Base-by-base conservation (phyloP, 2,329 filamentous ascomycete genomes). In the Tolypocladium tundrense region DNA sequence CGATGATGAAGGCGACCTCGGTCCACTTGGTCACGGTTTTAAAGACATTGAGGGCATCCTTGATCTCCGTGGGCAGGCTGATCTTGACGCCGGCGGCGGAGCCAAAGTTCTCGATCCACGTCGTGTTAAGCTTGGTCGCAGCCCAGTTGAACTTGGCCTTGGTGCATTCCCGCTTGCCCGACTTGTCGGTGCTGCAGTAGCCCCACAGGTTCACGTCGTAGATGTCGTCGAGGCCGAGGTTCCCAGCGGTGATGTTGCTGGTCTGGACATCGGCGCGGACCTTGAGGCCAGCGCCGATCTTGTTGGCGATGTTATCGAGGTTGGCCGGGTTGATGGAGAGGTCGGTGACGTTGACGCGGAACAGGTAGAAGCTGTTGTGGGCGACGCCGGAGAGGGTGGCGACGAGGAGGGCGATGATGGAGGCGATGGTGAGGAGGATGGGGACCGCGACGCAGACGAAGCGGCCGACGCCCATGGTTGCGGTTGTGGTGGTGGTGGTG, bases 171-270 rank as follows among this genome's bases (percentile, higher is more conserved):
- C 79, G 77, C 61, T 80, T 77, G 62, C 64, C 63, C 63, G 81
- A 80, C 63, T 78, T 72, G 55, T 79, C 74, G 56, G 81, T 84
- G 58, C 78, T 77, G 82, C 94, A 97, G 81, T 91, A 96, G 70
- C 88, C 88, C 88, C 90, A 96, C 42, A 97, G 80, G 68, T 83
- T 84, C 69, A 97, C 79, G 60, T 88, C 82, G 81, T 97, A 97
- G 67, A 85, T 79, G 69, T 93, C 85, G 67, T 81, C 83, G 59
- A 96, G 81, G 57, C 82, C 78, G 50, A 90, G 78, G 31, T 82
- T 74, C 1, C 70, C 63, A 9, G 82, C 83, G 4, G 81, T 85
- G 67, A 86, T 77, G 72, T 83, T 85, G 63, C 64, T 70, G 62
- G 62, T 65, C 60, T 68, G 64, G 53, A 54, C 54, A 53, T 62